These are phyloP conservation scores for Gossypium raimondii DNA, from an alignment of 345 rosid genomes.

Conservation along the genomic window DNA sequence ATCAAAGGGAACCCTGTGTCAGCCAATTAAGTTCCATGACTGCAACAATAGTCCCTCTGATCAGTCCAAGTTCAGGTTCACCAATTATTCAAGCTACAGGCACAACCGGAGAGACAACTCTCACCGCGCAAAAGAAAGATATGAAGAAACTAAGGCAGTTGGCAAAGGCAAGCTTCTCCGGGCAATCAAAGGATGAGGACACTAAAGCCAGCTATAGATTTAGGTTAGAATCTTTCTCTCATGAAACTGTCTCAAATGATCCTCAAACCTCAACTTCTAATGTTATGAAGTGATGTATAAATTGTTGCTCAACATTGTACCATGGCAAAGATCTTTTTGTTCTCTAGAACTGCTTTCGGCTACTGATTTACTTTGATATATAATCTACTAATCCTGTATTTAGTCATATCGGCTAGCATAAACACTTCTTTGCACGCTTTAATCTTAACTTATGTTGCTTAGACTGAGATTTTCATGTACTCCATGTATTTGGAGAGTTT, in stretches of 20 bases:
- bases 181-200: constrained; percentile 25
- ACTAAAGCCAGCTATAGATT: constrained; percentile 19
- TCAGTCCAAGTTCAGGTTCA: constrained; percentile 37
- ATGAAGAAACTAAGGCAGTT: constrained; percentile 45
- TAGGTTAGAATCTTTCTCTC: constrained; percentile 10
- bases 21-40: constrained; percentile 32
- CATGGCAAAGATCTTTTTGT: not conserved
- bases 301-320: not conserved
- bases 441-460: not conserved
- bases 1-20: constrained; percentile 12
- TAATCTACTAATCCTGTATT: not conserved
- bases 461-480: too few relatives aligned
- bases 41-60: constrained; percentile 47
- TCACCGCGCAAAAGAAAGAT: constrained; percentile 28
- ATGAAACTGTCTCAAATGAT: constrained; percentile 12
- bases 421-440: not conserved
- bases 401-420: not conserved
- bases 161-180: constrained; percentile 45
- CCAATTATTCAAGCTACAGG: constrained; percentile 18
- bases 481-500: not conserved
- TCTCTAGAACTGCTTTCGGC: not conserved
- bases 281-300: constrained; percentile 12
- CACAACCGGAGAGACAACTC: constrained; percentile 10
- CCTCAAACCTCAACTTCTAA: constrained; percentile 26
- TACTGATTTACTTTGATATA: not conserved